Percentiles rank a stretch among this genome's conserved stretches.
Conservation (phyloP, 2,329 filamentous ascomycete genomes). For the Verticillium nubilum region DNA sequence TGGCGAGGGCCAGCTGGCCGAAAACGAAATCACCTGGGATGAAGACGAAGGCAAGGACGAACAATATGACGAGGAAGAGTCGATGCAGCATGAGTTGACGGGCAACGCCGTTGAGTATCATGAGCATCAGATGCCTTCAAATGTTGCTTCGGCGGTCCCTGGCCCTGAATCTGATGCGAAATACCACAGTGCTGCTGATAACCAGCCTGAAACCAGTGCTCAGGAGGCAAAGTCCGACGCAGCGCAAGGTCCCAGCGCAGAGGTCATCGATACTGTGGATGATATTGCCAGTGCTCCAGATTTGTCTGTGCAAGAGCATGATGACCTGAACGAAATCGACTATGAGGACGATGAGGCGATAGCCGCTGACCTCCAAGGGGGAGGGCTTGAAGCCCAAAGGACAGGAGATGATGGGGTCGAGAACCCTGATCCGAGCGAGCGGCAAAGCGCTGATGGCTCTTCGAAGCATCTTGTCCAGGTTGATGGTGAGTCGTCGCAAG, state of each 20-base stretch:
- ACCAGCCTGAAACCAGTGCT: background rate
- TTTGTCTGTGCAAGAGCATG: background rate
- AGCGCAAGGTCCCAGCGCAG: background rate
- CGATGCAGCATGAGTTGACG: background rate
- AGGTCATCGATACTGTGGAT: slow-evolving; percentile 12
- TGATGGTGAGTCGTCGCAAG: background rate
- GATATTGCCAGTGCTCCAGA: slow-evolving; percentile 6
- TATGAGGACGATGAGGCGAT: slow-evolving; percentile 14
- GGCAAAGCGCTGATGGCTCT: slow-evolving; percentile 7
- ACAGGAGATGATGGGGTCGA: background rate
- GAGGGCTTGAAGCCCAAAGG: background rate
- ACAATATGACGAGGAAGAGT: background rate
- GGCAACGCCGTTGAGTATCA: background rate
- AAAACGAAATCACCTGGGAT: background rate
- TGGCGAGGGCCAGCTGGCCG: background rate
- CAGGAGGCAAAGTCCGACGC: background rate
- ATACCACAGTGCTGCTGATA: background rate
- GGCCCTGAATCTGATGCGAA: background rate
- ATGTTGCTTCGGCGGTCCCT: background rate
- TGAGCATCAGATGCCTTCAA: background rate
- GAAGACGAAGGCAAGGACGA: background rate
- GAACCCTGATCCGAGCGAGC: background rate
- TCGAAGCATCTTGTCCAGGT: slow-evolving; percentile 16
- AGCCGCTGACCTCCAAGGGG: background rate
- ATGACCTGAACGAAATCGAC: slow-evolving; percentile 21